Conservation (phyloP, 2,329 filamentous ascomycete species). For the Elsinoe arachidis region DNA sequence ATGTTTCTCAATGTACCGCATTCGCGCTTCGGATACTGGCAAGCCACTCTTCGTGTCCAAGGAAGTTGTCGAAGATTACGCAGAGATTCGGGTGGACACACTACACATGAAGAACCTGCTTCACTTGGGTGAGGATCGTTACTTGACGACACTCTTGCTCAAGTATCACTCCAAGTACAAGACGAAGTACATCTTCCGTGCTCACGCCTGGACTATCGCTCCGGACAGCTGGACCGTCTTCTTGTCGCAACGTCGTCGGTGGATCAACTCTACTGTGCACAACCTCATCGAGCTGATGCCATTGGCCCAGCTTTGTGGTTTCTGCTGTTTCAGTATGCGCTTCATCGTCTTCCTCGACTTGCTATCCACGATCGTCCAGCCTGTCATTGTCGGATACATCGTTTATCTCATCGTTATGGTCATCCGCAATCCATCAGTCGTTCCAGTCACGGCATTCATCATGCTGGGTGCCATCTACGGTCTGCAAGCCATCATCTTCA, state of each 20-base stretch:
- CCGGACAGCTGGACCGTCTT: constrained; percentile 92
- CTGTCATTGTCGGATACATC: constrained; percentile 83
- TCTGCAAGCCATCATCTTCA: constrained; percentile 94
- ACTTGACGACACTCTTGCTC: constrained; percentile 85
- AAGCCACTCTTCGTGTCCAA: constrained; percentile 94
- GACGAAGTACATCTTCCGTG: constrained; percentile 91
- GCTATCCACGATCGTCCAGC: constrained; percentile 83
- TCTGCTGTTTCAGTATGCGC: constrained; percentile 99
- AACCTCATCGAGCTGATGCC: constrained; percentile 94
- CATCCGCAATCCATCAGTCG: constrained; percentile 48
- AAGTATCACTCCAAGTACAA: constrained; percentile 92
- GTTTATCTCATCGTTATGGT: constrained; percentile 77
- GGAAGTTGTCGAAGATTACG: constrained; percentile 79
- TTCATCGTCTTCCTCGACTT: constrained; percentile 95
- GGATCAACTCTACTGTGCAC: constrained; percentile 99
- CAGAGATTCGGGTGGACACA: constrained; percentile 91
- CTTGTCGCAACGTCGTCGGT: constrained; percentile 94
- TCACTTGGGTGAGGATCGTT: constrained; percentile 95
- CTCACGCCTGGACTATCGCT: constrained; percentile 94
- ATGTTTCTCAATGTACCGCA: constrained; percentile 99
- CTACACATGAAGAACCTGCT: constrained; percentile 98
- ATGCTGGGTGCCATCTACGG: constrained; percentile 93
- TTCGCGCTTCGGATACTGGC: constrained; percentile 85
- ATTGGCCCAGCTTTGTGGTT: constrained; percentile 88
- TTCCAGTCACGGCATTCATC: constrained; percentile 82